phyloP scores from a whole-genome alignment of 2,329 filamentous ascomycete species.

The Biscogniauxia marginata region DNA sequence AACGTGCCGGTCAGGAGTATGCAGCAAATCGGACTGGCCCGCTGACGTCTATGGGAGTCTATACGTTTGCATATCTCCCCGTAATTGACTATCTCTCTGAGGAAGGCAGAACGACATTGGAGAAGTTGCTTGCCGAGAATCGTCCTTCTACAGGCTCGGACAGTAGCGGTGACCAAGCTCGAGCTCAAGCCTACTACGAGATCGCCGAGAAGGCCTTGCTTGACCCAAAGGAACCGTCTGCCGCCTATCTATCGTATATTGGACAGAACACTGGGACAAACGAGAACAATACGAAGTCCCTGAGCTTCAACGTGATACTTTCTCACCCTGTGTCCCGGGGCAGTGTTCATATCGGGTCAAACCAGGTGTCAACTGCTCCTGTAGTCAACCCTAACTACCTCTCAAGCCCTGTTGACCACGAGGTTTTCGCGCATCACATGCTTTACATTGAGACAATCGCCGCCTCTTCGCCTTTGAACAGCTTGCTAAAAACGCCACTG shows the following conservation, averaged over 20 bases:
- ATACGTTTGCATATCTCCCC: conserved; percentile 14
- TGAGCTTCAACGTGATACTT: conserved; percentile 9
- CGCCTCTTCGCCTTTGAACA: conserved; percentile 4
- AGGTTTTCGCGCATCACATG: conserved; percentile 11
- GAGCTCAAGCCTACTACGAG: conserved; percentile 4
- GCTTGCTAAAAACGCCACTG: conserved; percentile 15
- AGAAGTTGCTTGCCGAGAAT: conserved; percentile 4
- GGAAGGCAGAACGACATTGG: conserved; percentile 1
- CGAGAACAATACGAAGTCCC: background rate
- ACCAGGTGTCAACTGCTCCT: background rate
- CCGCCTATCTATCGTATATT: conserved; percentile 7
- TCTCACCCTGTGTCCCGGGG: conserved; percentile 15
- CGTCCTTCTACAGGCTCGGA: background rate
- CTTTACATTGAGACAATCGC: conserved; percentile 11
- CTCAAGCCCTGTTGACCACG: conserved; percentile 7
- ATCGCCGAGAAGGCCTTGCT: conserved; percentile 7
- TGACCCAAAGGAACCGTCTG: conserved; percentile 5
- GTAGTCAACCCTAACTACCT: conserved; percentile 11
- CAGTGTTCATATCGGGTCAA: conserved; percentile 12
- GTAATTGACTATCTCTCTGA: conserved; percentile 5
- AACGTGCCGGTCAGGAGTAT: conserved; percentile 16
- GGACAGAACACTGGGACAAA: background rate
- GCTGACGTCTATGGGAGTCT: conserved; percentile 12
- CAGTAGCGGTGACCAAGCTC: too few relatives aligned
- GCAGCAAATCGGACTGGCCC: conserved; percentile 1